Evolutionary conservation across 2,329 filamentous ascomycete genomes (phyloP).

Genomic region (Penicillium fuscoglaucum): DNA sequence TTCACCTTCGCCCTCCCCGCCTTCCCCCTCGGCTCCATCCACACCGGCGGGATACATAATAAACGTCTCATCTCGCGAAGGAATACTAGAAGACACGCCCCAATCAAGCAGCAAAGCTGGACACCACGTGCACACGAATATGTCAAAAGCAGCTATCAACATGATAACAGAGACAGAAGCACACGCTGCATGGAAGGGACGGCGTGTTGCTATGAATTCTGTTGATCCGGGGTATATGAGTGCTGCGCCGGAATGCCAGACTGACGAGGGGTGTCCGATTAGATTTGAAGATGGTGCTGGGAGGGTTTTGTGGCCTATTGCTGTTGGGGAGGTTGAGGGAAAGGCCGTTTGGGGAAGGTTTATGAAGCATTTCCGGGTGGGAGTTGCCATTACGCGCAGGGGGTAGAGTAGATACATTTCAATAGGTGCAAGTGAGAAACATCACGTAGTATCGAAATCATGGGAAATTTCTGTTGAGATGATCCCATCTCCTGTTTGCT

Average conservation of each 20-base stretch:
- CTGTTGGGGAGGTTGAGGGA: conserved; percentile 20
- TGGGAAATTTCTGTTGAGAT: background rate
- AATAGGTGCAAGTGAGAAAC: too few species aligned
- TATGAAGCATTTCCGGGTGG: conserved; percentile 27
- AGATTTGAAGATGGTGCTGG: conserved; percentile 43
- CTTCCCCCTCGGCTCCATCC: background rate
- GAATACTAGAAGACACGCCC: conserved; percentile 32
- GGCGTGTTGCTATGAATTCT: conserved; percentile 40
- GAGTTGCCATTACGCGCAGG: conserved; percentile 7
- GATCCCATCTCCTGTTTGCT: background rate
- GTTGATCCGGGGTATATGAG: conserved; percentile 45
- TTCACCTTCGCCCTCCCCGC: background rate
- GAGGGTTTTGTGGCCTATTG: conserved; percentile 41
- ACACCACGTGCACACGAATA: conserved; percentile 43
- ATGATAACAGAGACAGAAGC: conserved; percentile 46
- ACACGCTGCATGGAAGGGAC: conserved; percentile 28
- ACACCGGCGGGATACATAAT: conserved; percentile 27
- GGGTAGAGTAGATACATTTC: background rate
- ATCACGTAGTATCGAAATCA: too few species aligned
- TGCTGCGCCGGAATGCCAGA: conserved; percentile 35
- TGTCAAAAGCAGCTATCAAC: conserved; percentile 45
- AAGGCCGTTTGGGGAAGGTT: conserved; percentile 21
- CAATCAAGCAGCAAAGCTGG: conserved; percentile 30
- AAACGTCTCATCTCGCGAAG: conserved; percentile 40
- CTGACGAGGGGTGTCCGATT: conserved; percentile 34